These are phyloP conservation scores for Cryptosporidium tyzzeri DNA, from an alignment of 169 alveolate genomes.

Conservation along the genomic window DNA sequence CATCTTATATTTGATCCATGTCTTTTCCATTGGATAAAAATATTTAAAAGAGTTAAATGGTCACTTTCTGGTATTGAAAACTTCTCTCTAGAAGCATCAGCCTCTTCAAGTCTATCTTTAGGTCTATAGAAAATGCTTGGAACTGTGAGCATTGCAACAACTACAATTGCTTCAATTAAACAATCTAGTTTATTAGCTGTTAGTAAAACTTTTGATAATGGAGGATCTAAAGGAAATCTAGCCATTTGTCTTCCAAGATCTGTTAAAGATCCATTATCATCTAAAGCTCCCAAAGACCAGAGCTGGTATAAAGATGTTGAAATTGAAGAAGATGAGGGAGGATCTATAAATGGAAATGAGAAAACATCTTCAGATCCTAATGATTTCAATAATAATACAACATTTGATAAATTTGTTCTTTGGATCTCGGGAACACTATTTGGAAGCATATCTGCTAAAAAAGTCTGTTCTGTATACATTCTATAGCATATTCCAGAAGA, in stretches of 20 bases:
- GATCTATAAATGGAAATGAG: conserved; percentile 99
- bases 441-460: conserved; percentile 95
- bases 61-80: conserved; percentile 99
- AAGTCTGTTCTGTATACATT: conserved; percentile 97
- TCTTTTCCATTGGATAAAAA: conserved; percentile 97
- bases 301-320: conserved; percentile 96
- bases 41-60: conserved; percentile 98
- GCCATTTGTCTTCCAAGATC: conserved; percentile 96
- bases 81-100: conserved; percentile 97
- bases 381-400: conserved; percentile 97
- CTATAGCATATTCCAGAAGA: conserved; percentile 99
- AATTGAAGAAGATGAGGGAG: conserved; percentile 96
- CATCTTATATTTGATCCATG: conserved; percentile 91
- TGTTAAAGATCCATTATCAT: conserved; percentile 88
- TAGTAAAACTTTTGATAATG: conserved; percentile 97
- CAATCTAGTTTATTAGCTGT: conserved; percentile 91
- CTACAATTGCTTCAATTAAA: conserved; percentile 94
- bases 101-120: conserved; percentile 94
- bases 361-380: conserved; percentile 94
- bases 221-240: conserved; percentile 99
- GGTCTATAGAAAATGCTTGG: conserved; percentile 98
- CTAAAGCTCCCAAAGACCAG: conserved; percentile 96
- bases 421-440: conserved; percentile 99
- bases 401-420: conserved; percentile 98
- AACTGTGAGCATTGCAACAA: conserved; percentile 98